These are phyloP conservation scores for Hemileccinum impolitum DNA, from an alignment of 768 basidiomycete species.

Conservation along the genomic window DNA sequence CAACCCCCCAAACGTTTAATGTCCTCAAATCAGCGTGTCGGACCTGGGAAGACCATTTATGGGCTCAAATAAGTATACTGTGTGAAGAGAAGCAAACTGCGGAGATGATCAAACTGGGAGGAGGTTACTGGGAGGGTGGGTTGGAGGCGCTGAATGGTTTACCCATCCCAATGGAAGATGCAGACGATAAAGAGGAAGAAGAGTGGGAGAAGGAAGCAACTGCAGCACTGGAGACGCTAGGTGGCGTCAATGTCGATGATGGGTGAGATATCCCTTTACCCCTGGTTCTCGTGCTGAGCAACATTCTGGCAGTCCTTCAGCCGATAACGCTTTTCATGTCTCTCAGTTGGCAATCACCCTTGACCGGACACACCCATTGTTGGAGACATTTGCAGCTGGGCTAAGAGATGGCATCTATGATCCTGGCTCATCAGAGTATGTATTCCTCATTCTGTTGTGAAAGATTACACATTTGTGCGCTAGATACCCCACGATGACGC, in stretches of 20 bases:
- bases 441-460: slow-evolving; percentile 9
- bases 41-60: slow-evolving; percentile 95
- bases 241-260: slow-evolving; percentile 56
- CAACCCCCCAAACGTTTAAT: slow-evolving; percentile 59
- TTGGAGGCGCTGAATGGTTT: slow-evolving; percentile 43
- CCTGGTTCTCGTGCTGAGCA: slow-evolving; percentile 3
- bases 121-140: slow-evolving; percentile 80
- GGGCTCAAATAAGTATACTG: slow-evolving; percentile 81
- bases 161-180: slow-evolving; percentile 20
- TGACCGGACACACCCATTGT: slow-evolving; percentile 59
- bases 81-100: slow-evolving; percentile 78
- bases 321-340: slow-evolving; percentile 76
- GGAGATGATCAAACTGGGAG: slow-evolving; percentile 60
- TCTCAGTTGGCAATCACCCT: slow-evolving; percentile 80
- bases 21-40: slow-evolving; percentile 72
- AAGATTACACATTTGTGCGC: slow-evolving; percentile 1
- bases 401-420: slow-evolving; percentile 51
- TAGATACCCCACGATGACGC: slow-evolving; percentile 69
- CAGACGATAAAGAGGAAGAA: slow-evolving; percentile 42
- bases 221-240: slow-evolving; percentile 53
- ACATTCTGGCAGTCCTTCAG: slow-evolving; percentile 42
- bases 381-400: slow-evolving; percentile 65
- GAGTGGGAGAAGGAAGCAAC: slow-evolving; percentile 68
- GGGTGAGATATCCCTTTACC: slow-evolving; percentile 43
- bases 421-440: slow-evolving; percentile 54